These are phyloP conservation scores for Apiospora kogelbergensis DNA, from an alignment of 2,329 filamentous ascomycete genomes.

Conservation along the genomic window DNA sequence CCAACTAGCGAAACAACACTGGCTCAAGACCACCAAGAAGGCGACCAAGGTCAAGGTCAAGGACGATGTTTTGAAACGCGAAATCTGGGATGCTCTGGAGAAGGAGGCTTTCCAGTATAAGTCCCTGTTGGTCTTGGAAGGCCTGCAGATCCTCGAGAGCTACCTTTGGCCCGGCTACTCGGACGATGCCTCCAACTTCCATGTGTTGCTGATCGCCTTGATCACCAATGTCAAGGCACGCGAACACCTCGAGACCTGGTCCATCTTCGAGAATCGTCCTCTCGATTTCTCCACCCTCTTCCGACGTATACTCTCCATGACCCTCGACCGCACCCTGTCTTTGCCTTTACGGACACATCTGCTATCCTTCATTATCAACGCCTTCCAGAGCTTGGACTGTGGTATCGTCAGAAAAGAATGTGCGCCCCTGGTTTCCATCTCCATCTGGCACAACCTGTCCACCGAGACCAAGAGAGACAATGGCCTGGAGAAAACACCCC, in stretches of 20 bases:
- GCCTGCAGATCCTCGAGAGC: constrained; percentile 85
- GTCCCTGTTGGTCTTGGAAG: constrained; percentile 81
- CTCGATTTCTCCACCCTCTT: constrained; percentile 87
- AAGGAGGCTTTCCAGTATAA: constrained; percentile 75
- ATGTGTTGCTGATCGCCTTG: constrained; percentile 82
- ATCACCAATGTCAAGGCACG: constrained; percentile 86
- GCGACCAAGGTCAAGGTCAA: constrained; percentile 69
- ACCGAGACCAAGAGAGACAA: constrained; percentile 72
- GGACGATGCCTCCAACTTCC: constrained; percentile 86
- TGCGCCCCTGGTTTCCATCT: constrained; percentile 89
- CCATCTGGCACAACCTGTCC: constrained; percentile 91
- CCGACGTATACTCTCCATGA: constrained; percentile 85
- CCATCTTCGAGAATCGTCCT: constrained; percentile 73
- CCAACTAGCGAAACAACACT: constrained; percentile 79
- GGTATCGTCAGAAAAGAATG: constrained; percentile 92
- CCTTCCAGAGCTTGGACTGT: constrained; percentile 92
- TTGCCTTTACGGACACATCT: constrained; percentile 73
- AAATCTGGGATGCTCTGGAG: constrained; percentile 88
- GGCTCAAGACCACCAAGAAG: constrained; percentile 68
- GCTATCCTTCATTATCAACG: constrained; percentile 84
- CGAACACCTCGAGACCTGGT: constrained; percentile 86
- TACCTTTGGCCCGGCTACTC: constrained; percentile 95
- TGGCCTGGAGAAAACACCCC: constrained; percentile 69
- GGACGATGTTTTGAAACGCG: constrained; percentile 81
- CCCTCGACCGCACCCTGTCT: constrained; percentile 67